These are phyloP conservation scores for Pythium monospermum DNA, from an alignment of 352 stramenopile species.

Conservation along the genomic window DNA sequence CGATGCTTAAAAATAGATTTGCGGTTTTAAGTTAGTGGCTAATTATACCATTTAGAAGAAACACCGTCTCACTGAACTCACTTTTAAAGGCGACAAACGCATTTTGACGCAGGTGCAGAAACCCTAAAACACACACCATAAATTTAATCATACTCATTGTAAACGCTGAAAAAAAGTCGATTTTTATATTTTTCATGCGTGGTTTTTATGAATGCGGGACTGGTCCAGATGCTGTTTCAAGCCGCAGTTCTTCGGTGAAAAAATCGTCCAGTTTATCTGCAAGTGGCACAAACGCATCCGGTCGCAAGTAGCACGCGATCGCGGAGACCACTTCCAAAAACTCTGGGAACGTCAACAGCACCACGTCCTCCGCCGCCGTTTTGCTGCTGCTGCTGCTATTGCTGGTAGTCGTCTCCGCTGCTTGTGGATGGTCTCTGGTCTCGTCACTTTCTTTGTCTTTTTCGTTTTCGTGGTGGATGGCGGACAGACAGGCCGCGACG, in stretches of 20 bases:
- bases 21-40: no score
- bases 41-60: no score
- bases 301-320: conserved; percentile 53
- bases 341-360: conserved; percentile 54
- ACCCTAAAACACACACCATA: no score
- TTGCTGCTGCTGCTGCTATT: neutral
- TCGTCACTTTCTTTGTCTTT: neutral
- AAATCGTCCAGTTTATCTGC: conserved; percentile 54
- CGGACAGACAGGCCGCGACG: conserved; percentile 9
- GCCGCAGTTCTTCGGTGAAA: conserved; percentile 25
- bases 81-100: no score
- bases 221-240: no score
- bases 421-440: neutral
- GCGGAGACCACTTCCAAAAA: conserved; percentile 55
- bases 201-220: no score
- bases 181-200: no score
- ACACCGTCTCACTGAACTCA: no score
- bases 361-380: conserved; percentile 13
- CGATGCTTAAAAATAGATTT: no score
- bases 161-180: no score
- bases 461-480: conserved; percentile 2
- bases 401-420: neutral
- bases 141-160: no score
- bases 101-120: no score
- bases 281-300: conserved; percentile 54